A percentile compares a stretch with the other conserved stretches of the same genome.
Conservation (phyloP, 2,329 filamentous ascomycete genomes). For the Graphilbum fragrans region DNA sequence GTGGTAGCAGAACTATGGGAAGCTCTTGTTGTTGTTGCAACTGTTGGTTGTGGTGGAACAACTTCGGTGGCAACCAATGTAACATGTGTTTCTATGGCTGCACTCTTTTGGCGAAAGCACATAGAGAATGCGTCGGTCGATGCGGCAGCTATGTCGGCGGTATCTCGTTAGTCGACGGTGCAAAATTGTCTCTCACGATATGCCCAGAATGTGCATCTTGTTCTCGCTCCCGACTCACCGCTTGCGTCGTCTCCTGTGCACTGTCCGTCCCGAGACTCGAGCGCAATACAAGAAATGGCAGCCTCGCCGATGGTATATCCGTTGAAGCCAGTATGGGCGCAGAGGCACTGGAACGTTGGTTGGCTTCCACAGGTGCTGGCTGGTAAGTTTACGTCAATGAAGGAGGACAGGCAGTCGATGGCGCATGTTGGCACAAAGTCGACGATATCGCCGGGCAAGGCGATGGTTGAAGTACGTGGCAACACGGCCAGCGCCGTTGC, state of each 20-base stretch:
- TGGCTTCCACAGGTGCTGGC: constrained; percentile 31
- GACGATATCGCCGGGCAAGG: not conserved
- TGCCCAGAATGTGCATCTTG: not conserved
- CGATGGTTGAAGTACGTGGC: not conserved
- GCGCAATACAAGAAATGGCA: constrained; percentile 53
- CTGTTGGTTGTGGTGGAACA: not conserved
- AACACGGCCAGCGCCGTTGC: not conserved
- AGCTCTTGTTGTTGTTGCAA: not conserved
- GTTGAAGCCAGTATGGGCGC: constrained; percentile 41
- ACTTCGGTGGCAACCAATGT: not conserved
- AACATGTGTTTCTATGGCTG: not conserved
- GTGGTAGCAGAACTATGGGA: not conserved
- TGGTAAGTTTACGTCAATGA: constrained; percentile 48
- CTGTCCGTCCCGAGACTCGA: constrained; percentile 32
- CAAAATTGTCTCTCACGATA: not conserved
- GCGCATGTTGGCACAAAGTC: constrained; percentile 45
- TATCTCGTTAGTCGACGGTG: not conserved
- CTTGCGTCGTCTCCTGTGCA: constrained; percentile 36
- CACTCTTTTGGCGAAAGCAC: not conserved
- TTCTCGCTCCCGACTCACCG: constrained; percentile 18
- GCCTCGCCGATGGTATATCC: constrained; percentile 63
- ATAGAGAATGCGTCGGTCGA: not conserved
- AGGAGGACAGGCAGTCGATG: constrained; percentile 46
- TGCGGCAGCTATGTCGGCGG: not conserved
- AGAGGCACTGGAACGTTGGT: constrained; percentile 50